Percentiles rank a stretch among this genome's conserved stretches.
Evolutionary conservation across 2,329 filamentous ascomycete species (phyloP).

Genomic region (Pseudogymnoascus sp.): DNA sequence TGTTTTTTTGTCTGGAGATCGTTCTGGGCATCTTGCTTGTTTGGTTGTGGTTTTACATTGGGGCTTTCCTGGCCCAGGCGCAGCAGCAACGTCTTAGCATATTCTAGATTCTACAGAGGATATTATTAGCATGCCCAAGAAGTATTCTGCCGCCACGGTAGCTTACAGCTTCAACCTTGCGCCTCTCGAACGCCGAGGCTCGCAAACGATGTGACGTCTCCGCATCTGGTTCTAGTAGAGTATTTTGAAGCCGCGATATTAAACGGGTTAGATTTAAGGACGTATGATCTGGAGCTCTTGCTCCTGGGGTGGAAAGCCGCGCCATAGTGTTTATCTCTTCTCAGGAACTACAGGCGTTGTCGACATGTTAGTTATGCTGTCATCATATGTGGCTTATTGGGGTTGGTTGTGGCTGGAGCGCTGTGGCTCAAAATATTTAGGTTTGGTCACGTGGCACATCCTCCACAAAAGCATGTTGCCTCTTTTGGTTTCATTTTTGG

Average conservation of each 20-base stretch:
- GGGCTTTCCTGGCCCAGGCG: conserved; percentile 62
- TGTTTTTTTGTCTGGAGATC: conserved; percentile 60
- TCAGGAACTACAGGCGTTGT: not conserved
- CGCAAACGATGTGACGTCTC: conserved; percentile 50
- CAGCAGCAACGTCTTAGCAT: conserved; percentile 60
- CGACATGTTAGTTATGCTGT: conserved; percentile 1
- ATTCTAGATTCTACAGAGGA: conserved; percentile 56
- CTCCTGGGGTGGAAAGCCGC: conserved; percentile 5
- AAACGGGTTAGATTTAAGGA: conserved; percentile 50
- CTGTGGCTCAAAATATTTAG: not conserved
- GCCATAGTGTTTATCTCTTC: conserved; percentile 4
- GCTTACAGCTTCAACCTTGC: conserved; percentile 46
- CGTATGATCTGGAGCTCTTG: conserved; percentile 15
- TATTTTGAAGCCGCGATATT: conserved; percentile 57
- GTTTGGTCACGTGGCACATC: not conserved
- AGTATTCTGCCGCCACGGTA: not conserved
- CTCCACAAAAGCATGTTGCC: not conserved
- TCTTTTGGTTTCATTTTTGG: not conserved
- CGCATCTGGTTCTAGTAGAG: conserved; percentile 52
- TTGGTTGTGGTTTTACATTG: conserved; percentile 48
- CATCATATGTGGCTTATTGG: conserved; percentile 5
- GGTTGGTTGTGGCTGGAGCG: not conserved
- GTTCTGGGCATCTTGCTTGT: conserved; percentile 52
- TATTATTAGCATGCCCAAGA: not conserved
- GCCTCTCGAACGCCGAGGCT: conserved; percentile 58